Evolutionary conservation across 345 rosid genomes (phyloP), one percentile per base, ranked within the genome.

Genomic region (Excoecaria cochinchinensis): DNA sequence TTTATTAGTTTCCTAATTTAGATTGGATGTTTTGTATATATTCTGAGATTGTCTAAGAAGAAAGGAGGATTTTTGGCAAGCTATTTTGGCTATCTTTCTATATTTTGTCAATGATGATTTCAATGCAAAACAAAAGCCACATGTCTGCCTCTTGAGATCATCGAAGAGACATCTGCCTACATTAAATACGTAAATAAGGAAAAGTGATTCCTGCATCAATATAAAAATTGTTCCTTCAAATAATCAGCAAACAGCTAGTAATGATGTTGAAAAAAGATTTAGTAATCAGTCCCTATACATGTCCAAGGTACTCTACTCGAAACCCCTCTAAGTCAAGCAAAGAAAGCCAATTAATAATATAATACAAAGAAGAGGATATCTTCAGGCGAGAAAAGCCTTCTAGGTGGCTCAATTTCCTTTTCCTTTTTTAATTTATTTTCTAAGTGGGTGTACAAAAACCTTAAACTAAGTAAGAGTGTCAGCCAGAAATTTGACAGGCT

Each of bases 401-500:
- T 22, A 39, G 71, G 77, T 19, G 64, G 66, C 61, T 79, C 42
- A 56, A 72, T 74, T 72, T 56, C 38, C 17, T 1, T 66, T 68
- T 13, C 48, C 74, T 22, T 53, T 31, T 31, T 31, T 31, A 31
- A 31, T 31, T 31, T 17, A 74, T 55, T 53, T 61, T 76, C 57
- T 6, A 59, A 71, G 87, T 84, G 88, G 90, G 83, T 80, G 76
- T 55, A 66, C 62, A 62, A 25, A 56, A 83, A 76, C 84, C 86
- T 81, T 84, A 86, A 86, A 84, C 79, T 71, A 80, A 76, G 89
- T 39, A 71, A 80, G 72, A 76, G 65, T 84, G 89, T 85, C 81
- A 77, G 84, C 73, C 74, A 75, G 59, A 58, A 51, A 58, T 78
- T 67, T 84, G 86, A 79, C 84, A 85, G 21, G 79, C 80, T 80